Percentiles rank a stretch among this genome's conserved stretches.
Conservation (phyloP, 352 stramenopile species). For the Phytophthora colocasiae region DNA sequence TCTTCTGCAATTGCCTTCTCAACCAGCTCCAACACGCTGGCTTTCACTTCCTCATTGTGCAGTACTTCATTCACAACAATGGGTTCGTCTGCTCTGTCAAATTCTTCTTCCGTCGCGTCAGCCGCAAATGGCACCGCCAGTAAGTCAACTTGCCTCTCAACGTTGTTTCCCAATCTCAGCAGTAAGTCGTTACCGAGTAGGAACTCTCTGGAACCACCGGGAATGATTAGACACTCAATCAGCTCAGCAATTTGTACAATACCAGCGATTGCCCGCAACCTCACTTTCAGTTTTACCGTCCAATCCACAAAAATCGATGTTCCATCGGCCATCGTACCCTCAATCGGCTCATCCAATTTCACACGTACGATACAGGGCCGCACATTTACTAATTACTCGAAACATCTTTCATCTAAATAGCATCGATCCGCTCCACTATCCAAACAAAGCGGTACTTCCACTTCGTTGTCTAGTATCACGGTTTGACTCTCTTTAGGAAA, state of each 20-base stretch:
- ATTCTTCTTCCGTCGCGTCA: slow-evolving; percentile 11
- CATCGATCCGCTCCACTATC: slow-evolving; percentile 11
- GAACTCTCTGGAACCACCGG: slow-evolving; percentile 14
- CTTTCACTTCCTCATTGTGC: background rate
- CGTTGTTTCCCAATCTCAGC: slow-evolving; percentile 10
- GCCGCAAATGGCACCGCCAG: no score
- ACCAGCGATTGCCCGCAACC: slow-evolving; percentile 7
- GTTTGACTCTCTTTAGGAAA: background rate
- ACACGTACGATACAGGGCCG: background rate
- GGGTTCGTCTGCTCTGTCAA: slow-evolving; percentile 11
- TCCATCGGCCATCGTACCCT: slow-evolving; percentile 12
- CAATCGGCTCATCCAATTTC: background rate
- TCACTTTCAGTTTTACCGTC: slow-evolving; percentile 17
- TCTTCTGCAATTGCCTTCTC: slow-evolving; percentile 1
- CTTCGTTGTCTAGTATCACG: slow-evolving; percentile 11
- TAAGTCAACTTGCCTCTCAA: slow-evolving; percentile 15
- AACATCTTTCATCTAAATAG: slow-evolving; percentile 4
- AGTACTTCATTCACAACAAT: background rate
- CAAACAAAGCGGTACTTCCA: slow-evolving; percentile 9
- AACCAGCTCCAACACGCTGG: background rate
- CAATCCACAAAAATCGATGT: slow-evolving; percentile 9
- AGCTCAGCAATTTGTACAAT: slow-evolving; percentile 12
- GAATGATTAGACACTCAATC: slow-evolving; percentile 28
- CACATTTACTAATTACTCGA: background rate
- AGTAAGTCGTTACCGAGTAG: slow-evolving; percentile 25